A percentile compares a stretch with the other conserved stretches of the same genome.
These are phyloP conservation scores for Euclidium syriacum DNA, from an alignment of 345 rosid genomes.

Conservation along the genomic window DNA sequence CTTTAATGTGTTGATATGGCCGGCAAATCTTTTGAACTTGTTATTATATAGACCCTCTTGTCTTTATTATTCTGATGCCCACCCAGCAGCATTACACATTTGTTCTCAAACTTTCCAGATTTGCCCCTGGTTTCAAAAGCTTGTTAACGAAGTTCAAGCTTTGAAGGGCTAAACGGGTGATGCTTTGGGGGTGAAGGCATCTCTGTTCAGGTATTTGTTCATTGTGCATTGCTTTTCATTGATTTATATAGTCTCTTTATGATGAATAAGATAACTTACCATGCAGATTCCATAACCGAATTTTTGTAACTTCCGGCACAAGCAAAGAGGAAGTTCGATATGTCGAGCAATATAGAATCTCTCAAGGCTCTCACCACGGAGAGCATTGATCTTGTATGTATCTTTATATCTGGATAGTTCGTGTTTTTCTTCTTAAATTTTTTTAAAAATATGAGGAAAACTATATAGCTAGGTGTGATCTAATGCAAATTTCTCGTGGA, in stretches of 20 bases:
- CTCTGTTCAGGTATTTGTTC: conserved; percentile 11
- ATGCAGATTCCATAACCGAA: conserved; percentile 15
- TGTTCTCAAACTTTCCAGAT: not conserved
- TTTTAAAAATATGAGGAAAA: not conserved
- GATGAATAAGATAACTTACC: not conserved
- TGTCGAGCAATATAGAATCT: conserved; percentile 45
- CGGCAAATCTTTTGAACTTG: conserved; percentile 26
- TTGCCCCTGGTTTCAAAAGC: conserved; percentile 13
- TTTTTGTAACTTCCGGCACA: conserved; percentile 22
- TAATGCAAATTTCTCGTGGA: not conserved
- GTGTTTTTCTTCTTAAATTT: too few species aligned
- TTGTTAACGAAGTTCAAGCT: conserved; percentile 22
- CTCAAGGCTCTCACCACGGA: conserved; percentile 74
- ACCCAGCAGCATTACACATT: conserved; percentile 13
- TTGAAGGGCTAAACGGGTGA: conserved; percentile 15
- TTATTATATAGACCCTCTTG: conserved; percentile 16
- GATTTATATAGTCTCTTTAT: not conserved
- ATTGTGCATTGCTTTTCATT: not conserved
- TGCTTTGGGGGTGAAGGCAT: conserved; percentile 23
- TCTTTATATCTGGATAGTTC: too few species aligned
- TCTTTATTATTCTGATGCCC: conserved; percentile 20
- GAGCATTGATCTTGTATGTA: conserved; percentile 62
- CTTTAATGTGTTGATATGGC: conserved; percentile 18
- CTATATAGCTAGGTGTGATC: too few species aligned
- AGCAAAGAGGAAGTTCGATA: conserved; percentile 29